phyloP scores from a whole-genome alignment of 768 basidiomycete genomes.

The Podaxis mareebaensis region DNA sequence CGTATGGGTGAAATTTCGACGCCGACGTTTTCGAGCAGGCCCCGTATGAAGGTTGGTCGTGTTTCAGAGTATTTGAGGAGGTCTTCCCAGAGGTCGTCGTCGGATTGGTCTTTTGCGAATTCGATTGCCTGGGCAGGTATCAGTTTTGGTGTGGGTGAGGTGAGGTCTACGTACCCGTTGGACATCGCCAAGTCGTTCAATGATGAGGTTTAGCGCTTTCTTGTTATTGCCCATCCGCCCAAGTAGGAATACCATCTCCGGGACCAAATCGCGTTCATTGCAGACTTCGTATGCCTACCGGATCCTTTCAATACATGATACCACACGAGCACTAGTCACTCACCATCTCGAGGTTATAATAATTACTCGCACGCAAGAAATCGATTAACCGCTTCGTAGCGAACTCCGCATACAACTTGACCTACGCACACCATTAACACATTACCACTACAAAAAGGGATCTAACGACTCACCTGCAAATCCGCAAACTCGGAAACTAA shows the following conservation, averaged over 20 bases:
- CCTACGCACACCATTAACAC: conserved; percentile 37
- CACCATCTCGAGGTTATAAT: conserved; percentile 87
- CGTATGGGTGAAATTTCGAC: conserved; percentile 95
- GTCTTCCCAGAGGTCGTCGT: conserved; percentile 98
- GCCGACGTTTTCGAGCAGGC: conserved; percentile 92
- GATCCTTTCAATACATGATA: not conserved
- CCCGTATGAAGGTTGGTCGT: conserved; percentile 93
- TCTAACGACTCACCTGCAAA: conserved; percentile 55
- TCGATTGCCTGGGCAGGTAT: conserved; percentile 66
- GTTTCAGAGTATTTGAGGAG: conserved; percentile 93
- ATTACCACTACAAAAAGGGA: not conserved
- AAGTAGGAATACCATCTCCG: conserved; percentile 96
- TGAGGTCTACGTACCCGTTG: conserved; percentile 40
- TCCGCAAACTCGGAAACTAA: conserved; percentile 83
- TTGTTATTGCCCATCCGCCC: conserved; percentile 99
- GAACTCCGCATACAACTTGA: conserved; percentile 91
- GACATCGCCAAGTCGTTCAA: conserved; percentile 92
- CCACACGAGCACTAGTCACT: conserved; percentile 1
- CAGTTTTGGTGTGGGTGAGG: too few species aligned
- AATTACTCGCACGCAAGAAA: conserved; percentile 87
- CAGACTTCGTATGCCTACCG: conserved; percentile 83
- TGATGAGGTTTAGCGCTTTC: conserved; percentile 90
- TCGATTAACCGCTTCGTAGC: conserved; percentile 80
- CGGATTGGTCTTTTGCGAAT: conserved; percentile 96
- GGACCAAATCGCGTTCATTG: conserved; percentile 81